These are phyloP conservation scores for Penicillium sp. DNA, from an alignment of 2,329 filamentous ascomycete genomes.

Conservation along the genomic window DNA sequence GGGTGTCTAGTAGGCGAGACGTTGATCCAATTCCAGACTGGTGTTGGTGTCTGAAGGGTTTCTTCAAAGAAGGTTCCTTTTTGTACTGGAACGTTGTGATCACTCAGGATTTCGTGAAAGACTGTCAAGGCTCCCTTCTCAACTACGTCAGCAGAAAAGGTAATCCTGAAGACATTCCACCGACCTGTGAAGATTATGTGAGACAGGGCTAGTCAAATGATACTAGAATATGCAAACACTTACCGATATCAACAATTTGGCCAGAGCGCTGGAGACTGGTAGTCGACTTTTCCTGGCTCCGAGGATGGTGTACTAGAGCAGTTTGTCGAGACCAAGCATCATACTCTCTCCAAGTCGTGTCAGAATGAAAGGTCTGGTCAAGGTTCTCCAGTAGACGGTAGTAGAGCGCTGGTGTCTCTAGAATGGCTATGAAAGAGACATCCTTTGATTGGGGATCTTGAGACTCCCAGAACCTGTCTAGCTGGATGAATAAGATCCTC, in stretches of 20 bases:
- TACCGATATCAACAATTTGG: slow-evolving; percentile 64
- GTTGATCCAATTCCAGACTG: slow-evolving; percentile 49
- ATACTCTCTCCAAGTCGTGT: slow-evolving; percentile 58
- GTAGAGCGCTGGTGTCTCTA: slow-evolving; percentile 52
- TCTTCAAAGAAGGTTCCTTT: slow-evolving; percentile 48
- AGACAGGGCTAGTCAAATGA: slow-evolving; percentile 6
- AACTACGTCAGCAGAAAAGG: slow-evolving; percentile 42
- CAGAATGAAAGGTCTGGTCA: slow-evolving; percentile 46
- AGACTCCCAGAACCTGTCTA: slow-evolving; percentile 45
- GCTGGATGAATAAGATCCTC: slow-evolving; percentile 50
- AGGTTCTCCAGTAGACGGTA: slow-evolving; percentile 44
- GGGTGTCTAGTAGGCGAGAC: slow-evolving; percentile 27
- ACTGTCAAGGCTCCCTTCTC: slow-evolving; percentile 36
- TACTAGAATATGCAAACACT: slow-evolving; percentile 17
- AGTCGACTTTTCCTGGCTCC: slow-evolving; percentile 38
- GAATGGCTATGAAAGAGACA: slow-evolving; percentile 41
- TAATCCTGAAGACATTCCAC: slow-evolving; percentile 66
- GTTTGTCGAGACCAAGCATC: slow-evolving; percentile 68
- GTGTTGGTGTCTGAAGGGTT: slow-evolving; percentile 20
- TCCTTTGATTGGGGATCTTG: slow-evolving; percentile 18
- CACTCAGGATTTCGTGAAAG: slow-evolving; percentile 60
- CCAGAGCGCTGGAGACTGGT: slow-evolving; percentile 54
- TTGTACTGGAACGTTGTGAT: slow-evolving; percentile 71
- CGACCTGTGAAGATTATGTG: slow-evolving; percentile 46
- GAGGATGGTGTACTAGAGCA: slow-evolving; percentile 57